phyloP scores from a whole-genome alignment of 371 early-diverging fungal species.

The Mucor mucedo region DNA sequence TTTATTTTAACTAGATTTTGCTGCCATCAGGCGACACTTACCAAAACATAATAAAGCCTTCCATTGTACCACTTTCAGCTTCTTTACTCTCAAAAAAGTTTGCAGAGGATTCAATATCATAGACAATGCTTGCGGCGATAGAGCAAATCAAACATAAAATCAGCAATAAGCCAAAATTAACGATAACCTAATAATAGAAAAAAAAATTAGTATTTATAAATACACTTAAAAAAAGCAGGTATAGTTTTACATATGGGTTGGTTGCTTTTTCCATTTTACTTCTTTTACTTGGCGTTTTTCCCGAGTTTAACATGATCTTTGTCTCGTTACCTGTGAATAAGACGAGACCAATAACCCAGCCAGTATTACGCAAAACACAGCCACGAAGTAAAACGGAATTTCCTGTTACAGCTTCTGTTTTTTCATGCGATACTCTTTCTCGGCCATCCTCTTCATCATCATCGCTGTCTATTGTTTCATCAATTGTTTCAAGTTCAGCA shows the following conservation, averaged over 20 bases:
- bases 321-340: slow-evolving; percentile 90
- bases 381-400: slow-evolving; percentile 91
- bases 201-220: background rate
- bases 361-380: slow-evolving; percentile 90
- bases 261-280: slow-evolving; percentile 94
- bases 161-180: slow-evolving; percentile 49
- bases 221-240: background rate
- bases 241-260: slow-evolving; percentile 80
- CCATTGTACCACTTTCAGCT: slow-evolving; percentile 51
- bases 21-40: slow-evolving; percentile 7
- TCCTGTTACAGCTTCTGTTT: slow-evolving; percentile 76
- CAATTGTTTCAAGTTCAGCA: slow-evolving; percentile 12
- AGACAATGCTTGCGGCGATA: slow-evolving; percentile 63
- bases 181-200: slow-evolving; percentile 42
- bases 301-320: slow-evolving; percentile 90
- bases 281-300: slow-evolving; percentile 92
- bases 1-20: background rate
- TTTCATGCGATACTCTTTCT: slow-evolving; percentile 48
- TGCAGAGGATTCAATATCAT: slow-evolving; percentile 33
- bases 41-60: slow-evolving; percentile 61
- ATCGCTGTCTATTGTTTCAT: slow-evolving; percentile 8
- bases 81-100: slow-evolving; percentile 42
- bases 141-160: slow-evolving; percentile 73
- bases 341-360: slow-evolving; percentile 84
- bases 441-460: slow-evolving; percentile 28